Evolutionary conservation across 2,329 filamentous ascomycete species (phyloP).

Genomic region (Rutstroemia sp.): DNA sequence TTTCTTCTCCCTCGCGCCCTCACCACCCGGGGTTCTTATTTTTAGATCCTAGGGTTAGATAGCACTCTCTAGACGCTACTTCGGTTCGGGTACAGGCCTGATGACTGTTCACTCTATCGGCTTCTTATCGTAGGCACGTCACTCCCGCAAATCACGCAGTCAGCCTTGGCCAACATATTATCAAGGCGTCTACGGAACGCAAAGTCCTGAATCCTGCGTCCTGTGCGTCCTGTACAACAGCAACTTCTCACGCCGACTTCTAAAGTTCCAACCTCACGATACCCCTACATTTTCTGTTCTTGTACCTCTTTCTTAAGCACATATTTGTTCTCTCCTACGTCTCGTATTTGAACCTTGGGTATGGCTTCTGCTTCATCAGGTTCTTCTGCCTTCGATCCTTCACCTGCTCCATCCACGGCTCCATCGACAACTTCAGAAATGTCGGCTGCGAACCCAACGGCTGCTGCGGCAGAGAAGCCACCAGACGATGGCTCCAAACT

Average conservation of each 20-base stretch:
- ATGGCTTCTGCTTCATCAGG: conserved; percentile 28
- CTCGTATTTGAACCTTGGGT: no score
- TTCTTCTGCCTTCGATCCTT: conserved; percentile 18
- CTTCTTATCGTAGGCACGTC: no score
- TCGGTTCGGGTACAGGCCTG: no score
- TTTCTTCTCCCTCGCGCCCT: no score
- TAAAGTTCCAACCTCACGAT: background rate
- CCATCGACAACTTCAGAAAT: conserved; percentile 21
- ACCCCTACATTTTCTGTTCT: background rate
- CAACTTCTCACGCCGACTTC: background rate
- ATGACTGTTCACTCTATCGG: no score
- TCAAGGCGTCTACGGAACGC: no score
- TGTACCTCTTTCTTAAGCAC: background rate
- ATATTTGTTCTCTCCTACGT: no score
- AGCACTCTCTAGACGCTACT: no score
- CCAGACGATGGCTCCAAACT: conserved; percentile 81
- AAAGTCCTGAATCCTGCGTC: background rate
- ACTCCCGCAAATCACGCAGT: no score
- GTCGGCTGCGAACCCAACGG: conserved; percentile 13
- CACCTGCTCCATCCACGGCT: conserved; percentile 21
- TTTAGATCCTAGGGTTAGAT: no score
- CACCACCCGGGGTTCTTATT: no score
- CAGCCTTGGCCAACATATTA: background rate
- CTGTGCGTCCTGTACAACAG: conserved; percentile 2
- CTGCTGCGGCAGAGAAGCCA: conserved; percentile 41